phyloP scores from a whole-genome alignment of 371 early-diverging fungal species.

The Mucor saturninus region DNA sequence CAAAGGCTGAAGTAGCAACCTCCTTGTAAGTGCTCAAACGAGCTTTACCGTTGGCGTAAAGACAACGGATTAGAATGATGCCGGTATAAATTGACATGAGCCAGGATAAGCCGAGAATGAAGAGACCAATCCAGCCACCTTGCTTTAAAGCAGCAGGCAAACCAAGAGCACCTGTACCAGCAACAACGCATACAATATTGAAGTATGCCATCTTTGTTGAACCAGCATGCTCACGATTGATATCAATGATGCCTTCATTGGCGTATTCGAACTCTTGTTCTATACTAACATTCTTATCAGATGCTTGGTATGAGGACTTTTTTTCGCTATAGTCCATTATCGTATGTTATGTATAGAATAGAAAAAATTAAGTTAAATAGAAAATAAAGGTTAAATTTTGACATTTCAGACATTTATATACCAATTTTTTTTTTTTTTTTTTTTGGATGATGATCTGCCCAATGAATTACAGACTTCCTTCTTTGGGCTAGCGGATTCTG shows the following conservation, averaged over 20 bases:
- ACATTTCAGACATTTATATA: too few relatives aligned
- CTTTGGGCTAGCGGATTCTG: too few relatives aligned
- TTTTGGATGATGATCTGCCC: too few relatives aligned
- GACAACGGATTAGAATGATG: constrained; percentile 40
- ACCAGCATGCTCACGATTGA: constrained; percentile 31
- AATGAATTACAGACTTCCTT: too few relatives aligned
- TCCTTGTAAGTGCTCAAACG: constrained; percentile 50
- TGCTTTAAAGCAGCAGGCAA: constrained; percentile 79
- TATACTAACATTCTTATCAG: constrained; percentile 10
- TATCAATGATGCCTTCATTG: constrained; percentile 19
- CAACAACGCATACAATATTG: constrained; percentile 45
- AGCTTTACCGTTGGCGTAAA: constrained; percentile 13
- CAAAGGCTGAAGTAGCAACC: constrained; percentile 44
- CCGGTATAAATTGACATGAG: constrained; percentile 67
- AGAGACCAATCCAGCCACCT: constrained; percentile 83
- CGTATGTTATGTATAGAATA: constrained; percentile 8
- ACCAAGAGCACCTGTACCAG: constrained; percentile 59
- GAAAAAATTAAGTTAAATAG: background rate
- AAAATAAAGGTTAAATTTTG: background rate
- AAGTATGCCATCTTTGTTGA: constrained; percentile 44
- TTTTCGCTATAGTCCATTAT: background rate
- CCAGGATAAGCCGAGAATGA: constrained; percentile 77
- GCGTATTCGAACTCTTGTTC: constrained; percentile 19
- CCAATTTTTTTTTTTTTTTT: too few relatives aligned
- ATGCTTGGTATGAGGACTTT: constrained; percentile 9